Base-by-base conservation (phyloP, 2,329 filamentous ascomycete species). In the Aspergillus tanneri region DNA sequence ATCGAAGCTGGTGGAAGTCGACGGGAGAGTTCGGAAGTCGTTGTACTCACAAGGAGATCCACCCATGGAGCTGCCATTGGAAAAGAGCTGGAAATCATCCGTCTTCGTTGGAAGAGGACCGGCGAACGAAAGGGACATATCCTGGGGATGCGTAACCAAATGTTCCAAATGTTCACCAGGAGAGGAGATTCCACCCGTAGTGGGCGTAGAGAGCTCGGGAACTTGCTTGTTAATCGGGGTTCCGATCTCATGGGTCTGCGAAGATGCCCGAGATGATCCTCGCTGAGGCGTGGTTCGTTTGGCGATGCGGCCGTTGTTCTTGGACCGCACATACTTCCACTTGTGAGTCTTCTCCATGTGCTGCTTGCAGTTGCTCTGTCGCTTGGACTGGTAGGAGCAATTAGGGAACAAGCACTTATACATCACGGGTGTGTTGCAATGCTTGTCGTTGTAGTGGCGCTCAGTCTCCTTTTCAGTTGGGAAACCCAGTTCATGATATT, bases 391-490 rank as follows among this genome's bases (percentile, higher is more conserved):
- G 76, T 97, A 97, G 0, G 88, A 84, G 78, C 93, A 97, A 19
- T 86, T 86, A 60, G 84, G 79, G 72, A 81, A 97, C 39, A 84
- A 73, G 73, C 93, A 99, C 73, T 88, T 84, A 71, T 84, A 96
- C 75, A 95, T 84, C 35, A 84, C 78, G 4, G 93, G 91, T 25
- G 84, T 79, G 44, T 81, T 74, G 14, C 88, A 91, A 74, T 99
- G 93, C 75, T 95, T 96, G 76, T 99, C 93, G 69, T 96, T 96
- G 71, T 90, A 82, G 70, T 99, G 93, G 44, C 93, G 88, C 61
- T 96, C 91, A 72, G 91, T 88, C 74, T 97, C 93, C 74, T 99
- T 97, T 73, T 97, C 91, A 0, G 93, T 97, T 4, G 93, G 92
- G 88, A 92, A 97, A 41, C 93, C 93, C 60, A 88, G 84, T 25